Percentiles rank a stretch among this genome's conserved stretches.
phyloP scores from a whole-genome alignment of 2,329 filamentous ascomycete genomes.

The Seiridium cupressi region DNA sequence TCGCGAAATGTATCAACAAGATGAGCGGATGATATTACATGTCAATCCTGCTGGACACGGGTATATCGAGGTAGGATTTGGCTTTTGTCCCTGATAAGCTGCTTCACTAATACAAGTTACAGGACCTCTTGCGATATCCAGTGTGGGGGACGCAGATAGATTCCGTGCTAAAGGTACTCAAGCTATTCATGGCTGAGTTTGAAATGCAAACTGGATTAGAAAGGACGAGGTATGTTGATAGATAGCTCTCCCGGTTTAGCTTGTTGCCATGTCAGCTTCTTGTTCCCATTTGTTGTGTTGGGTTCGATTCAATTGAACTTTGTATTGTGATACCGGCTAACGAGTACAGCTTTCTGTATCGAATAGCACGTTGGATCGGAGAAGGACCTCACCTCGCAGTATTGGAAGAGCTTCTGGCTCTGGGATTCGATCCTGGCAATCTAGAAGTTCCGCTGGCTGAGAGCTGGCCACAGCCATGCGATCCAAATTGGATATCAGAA shows the following conservation, averaged over 20 bases:
- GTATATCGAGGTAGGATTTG: neutral
- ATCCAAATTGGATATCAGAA: neutral
- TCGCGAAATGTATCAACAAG: neutral
- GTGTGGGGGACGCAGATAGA: neutral
- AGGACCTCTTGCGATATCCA: neutral
- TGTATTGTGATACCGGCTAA: neutral
- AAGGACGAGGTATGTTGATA: neutral
- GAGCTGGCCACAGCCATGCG: neutral
- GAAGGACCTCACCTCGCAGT: neutral
- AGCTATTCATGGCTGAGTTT: neutral
- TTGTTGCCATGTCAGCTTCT: too few species aligned
- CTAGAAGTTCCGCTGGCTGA: neutral
- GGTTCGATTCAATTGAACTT: neutral
- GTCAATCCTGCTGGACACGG: neutral
- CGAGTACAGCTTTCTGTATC: neutral
- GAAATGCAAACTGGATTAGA: neutral
- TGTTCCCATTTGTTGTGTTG: too few species aligned
- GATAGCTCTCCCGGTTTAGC: neutral
- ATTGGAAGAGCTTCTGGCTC: neutral
- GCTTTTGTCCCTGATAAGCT: neutral
- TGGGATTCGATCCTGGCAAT: neutral
- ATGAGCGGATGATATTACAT: neutral
- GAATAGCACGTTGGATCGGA: neutral
- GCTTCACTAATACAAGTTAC: neutral
- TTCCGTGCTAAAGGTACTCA: neutral